A percentile compares a stretch with the other conserved stretches of the same genome.
These are phyloP conservation scores for Hericium erinaceus DNA, from an alignment of 768 basidiomycete species.

Conservation along the genomic window DNA sequence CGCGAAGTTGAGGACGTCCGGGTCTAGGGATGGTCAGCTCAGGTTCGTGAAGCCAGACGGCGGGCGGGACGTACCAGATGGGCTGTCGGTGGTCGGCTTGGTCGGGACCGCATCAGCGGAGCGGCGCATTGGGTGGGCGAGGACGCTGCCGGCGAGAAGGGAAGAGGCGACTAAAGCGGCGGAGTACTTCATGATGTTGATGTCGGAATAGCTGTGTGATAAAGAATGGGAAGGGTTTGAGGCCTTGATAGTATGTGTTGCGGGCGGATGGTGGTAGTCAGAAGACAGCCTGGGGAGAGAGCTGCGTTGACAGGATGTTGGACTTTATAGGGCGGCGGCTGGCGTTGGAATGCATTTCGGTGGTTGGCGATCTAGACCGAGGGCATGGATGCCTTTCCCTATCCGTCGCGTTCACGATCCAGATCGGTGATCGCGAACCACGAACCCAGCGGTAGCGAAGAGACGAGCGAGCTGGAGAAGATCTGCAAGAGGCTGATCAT, in stretches of 20 bases:
- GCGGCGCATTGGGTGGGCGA: background rate
- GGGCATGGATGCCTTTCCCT: too few relatives aligned
- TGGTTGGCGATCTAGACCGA: background rate
- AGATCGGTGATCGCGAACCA: too few relatives aligned
- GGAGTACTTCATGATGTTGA: background rate
- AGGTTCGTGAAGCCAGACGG: background rate
- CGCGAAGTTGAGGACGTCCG: slow-evolving; percentile 23
- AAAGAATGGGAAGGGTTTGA: background rate
- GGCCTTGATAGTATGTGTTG: background rate
- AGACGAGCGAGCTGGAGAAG: too few relatives aligned
- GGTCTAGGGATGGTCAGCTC: slow-evolving; percentile 7
- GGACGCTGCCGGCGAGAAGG: background rate
- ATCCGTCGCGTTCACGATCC: too few relatives aligned
- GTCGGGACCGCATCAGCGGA: background rate
- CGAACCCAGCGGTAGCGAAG: too few relatives aligned
- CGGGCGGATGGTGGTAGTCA: background rate
- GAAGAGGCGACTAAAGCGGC: background rate
- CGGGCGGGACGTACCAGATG: background rate
- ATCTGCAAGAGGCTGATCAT: too few relatives aligned
- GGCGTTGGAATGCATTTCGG: background rate
- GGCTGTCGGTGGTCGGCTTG: background rate
- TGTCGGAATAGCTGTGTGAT: background rate
- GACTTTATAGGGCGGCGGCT: background rate
- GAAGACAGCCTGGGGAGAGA: background rate
- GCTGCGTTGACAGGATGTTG: background rate